Conservation (phyloP, 257 asterid genomes). For the Rehmannia glutinosa region DNA sequence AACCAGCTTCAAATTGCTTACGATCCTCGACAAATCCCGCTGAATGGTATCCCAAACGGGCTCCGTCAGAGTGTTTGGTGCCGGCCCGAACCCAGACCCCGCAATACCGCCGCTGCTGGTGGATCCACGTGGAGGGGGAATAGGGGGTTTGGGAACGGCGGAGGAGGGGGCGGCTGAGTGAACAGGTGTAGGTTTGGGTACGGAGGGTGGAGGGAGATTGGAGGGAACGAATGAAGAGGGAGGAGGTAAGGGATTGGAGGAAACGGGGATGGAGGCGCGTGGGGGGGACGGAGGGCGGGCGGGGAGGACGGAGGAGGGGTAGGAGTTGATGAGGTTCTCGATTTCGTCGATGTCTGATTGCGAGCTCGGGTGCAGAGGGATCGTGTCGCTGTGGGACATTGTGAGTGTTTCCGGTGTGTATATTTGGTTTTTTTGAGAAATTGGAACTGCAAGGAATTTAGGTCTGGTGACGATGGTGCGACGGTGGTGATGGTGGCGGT, state of each 20-base stretch:
- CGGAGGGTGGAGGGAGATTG: conserved; percentile 28
- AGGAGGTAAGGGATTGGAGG: conserved; percentile 34
- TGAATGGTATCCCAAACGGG: conserved; percentile 80
- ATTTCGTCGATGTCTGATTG: conserved; percentile 89
- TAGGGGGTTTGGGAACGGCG: conserved; percentile 26
- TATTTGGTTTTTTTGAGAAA: not conserved
- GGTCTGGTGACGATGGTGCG: conserved; percentile 1
- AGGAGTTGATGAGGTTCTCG: conserved; percentile 64
- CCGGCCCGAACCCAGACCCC: conserved; percentile 43
- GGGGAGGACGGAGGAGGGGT: conserved; percentile 54
- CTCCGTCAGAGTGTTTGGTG: conserved; percentile 61
- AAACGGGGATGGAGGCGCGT: conserved; percentile 58
- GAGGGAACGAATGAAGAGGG: conserved; percentile 38
- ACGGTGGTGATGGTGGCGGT: not conserved
- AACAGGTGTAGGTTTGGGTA: conserved; percentile 16
- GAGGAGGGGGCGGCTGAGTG: not conserved
- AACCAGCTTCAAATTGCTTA: conserved; percentile 69
- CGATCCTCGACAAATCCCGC: conserved; percentile 71
- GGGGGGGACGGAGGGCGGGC: conserved; percentile 63
- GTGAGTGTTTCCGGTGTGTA: not conserved
- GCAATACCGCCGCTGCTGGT: conserved; percentile 9
- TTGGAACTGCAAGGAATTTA: not conserved
- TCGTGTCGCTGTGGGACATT: conserved; percentile 47
- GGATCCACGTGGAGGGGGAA: conserved; percentile 29
- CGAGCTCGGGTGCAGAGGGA: conserved; percentile 52